Evolutionary conservation across 2,329 filamentous ascomycete genomes (phyloP).

Genomic region (Phialophora expanda): DNA sequence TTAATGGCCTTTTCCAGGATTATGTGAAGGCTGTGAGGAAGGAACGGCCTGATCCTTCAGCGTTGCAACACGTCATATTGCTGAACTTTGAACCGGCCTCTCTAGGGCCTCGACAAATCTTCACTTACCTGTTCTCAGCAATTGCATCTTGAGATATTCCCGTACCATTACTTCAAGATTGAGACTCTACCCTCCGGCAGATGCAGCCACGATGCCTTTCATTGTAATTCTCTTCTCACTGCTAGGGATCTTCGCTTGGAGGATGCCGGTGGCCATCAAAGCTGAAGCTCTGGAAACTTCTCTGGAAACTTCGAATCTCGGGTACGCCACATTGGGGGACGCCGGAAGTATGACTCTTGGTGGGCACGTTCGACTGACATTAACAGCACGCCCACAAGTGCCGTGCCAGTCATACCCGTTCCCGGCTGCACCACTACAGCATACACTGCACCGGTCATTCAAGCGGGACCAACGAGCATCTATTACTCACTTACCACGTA

Average conservation of each 20-base stretch:
- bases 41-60: not conserved
- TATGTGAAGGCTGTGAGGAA: not conserved
- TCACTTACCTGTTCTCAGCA: not conserved
- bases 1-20: not conserved
- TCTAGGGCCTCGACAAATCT: not conserved
- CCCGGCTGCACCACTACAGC: conserved; percentile 26
- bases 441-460: conserved; percentile 31
- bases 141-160: not conserved
- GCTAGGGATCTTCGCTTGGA: conserved; percentile 4
- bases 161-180: not conserved
- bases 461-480: conserved; percentile 28
- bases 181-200: not conserved
- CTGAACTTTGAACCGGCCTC: not conserved
- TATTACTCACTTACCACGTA: conserved; percentile 34
- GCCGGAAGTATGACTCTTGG: not conserved
- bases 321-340: not conserved
- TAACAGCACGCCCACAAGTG: conserved; percentile 2
- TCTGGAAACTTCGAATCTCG: not conserved
- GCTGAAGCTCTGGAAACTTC: conserved; percentile 4
- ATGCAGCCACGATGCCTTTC: not conserved
- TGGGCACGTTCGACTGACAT: conserved; percentile 4
- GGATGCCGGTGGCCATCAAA: not conserved
- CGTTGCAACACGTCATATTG: not conserved
- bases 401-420: not conserved
- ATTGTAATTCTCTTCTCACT: not conserved